Evolutionary conservation across 2,329 filamentous ascomycete genomes (phyloP).

Genomic region (Neonectria magnoliae): DNA sequence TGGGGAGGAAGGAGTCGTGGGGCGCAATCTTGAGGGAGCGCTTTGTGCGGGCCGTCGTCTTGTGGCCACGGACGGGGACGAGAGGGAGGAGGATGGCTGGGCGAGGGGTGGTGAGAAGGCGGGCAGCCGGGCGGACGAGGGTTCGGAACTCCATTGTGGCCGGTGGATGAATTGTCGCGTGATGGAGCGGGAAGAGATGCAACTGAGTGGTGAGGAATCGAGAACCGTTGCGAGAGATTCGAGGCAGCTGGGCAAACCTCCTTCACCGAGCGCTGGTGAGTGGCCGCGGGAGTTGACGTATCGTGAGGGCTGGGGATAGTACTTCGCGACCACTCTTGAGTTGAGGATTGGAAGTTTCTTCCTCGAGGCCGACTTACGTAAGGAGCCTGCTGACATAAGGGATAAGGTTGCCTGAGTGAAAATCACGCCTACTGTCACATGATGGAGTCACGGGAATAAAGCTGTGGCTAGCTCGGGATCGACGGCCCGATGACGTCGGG

Average conservation of each 20-base stretch:
- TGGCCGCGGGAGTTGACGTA: conserved; percentile 39
- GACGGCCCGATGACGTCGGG: conserved; percentile 37
- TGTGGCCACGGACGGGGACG: conserved; percentile 54
- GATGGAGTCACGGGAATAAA: conserved; percentile 6
- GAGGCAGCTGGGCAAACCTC: conserved; percentile 22
- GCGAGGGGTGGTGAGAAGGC: conserved; percentile 44
- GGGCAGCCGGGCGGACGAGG: conserved; percentile 48
- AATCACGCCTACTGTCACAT: conserved; percentile 8
- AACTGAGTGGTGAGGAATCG: not conserved
- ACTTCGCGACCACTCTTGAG: conserved; percentile 31
- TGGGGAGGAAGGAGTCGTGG: conserved; percentile 67
- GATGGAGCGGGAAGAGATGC: not conserved
- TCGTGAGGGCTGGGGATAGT: conserved; percentile 32
- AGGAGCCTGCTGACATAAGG: conserved; percentile 30
- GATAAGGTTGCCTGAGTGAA: not conserved
- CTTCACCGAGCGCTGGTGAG: conserved; percentile 31
- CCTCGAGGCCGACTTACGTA: conserved; percentile 24
- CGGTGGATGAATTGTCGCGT: conserved; percentile 20
- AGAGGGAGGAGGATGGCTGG: conserved; percentile 38
- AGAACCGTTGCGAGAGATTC: not conserved
- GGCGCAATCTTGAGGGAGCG: conserved; percentile 68
- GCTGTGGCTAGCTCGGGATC: conserved; percentile 14
- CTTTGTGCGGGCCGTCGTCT: conserved; percentile 65
- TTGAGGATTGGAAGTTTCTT: conserved; percentile 43
- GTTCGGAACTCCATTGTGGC: conserved; percentile 49